Conservation (phyloP, 208 protist species). For the Endotrypanum monterogeii region DNA sequence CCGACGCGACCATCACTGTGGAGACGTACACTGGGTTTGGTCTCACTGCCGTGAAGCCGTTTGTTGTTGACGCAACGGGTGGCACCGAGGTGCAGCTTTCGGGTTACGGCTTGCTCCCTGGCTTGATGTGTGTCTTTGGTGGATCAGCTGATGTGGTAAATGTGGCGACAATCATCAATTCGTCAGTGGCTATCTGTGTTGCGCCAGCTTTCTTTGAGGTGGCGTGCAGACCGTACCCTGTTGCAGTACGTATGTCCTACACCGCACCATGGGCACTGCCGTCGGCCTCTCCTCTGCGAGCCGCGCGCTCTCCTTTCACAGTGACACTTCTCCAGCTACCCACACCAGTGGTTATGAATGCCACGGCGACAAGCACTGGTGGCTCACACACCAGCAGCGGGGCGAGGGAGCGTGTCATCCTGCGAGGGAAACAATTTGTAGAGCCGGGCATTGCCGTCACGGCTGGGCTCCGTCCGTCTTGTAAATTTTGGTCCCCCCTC, state of each 20-base stretch:
- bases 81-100: neutral
- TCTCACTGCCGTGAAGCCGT: neutral
- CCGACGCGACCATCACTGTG: conserved; percentile 2
- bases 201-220: conserved; percentile 49
- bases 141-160: neutral
- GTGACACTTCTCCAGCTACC: neutral
- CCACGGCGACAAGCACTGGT: neutral
- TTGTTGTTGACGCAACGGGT: neutral
- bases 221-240: conserved; percentile 53
- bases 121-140: conserved; percentile 1
- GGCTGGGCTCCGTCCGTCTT: neutral
- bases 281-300: neutral
- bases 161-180: neutral
- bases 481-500: neutral
- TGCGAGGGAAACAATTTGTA: conserved; percentile 4
- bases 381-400: neutral
- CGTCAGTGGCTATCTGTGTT: neutral
- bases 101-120: conserved; percentile 3
- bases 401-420: conserved; percentile 2
- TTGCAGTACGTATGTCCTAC: conserved; percentile 19
- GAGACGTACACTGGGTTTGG: conserved; percentile 14
- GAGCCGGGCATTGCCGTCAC: neutral
- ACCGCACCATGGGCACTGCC: conserved; percentile 12
- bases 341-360: neutral
- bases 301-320: conserved; percentile 4